Evolutionary conservation across 805 yeast genomes (phyloP), one percentile per base, ranked within the genome.

Genomic region (Sugiyamaella valdiviana): DNA sequence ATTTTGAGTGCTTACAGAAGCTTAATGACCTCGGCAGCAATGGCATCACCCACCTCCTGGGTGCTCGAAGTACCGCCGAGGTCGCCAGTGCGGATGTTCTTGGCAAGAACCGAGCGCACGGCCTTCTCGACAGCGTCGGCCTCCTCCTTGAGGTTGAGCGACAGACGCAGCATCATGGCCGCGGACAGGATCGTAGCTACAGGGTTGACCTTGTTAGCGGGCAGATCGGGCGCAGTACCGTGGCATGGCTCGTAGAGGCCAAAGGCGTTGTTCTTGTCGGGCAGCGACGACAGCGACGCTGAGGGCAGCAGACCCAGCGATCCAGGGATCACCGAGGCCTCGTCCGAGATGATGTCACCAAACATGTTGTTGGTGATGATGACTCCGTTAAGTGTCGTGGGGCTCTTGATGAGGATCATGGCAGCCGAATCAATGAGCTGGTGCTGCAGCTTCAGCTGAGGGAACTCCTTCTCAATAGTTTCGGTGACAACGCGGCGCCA

Each of bases 381-480:
- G 45, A 93, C 77, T 70, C 99, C 99, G 66, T 93, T 93, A 64
- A 93, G 78, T 58, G 82, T 82, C 39, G 90, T 84, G 61, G 99
- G 99, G 53, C 78, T 80, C 71, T 93, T 89, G 60, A 93, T 85
- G 59, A 93, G 73, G 63, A 91, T 91, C 99, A 93, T 93, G 44
- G 99, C 98, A 46, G 99, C 99, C 12, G 98, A 90, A 70, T 93
- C 99, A 61, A 93, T 91, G 68, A 93, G 78, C 74, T 93, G 99
- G 71, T 93, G 96, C 67, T 91, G 87, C 41, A 90, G 75, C 22
- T 76, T 77, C 61, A 93, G 73, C 60, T 82, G 85, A 47, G 99
- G 99, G 75, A 93, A 93, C 70, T 93, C 99, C 53, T 82, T 79
- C 52, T 75, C 71, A 57, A 93, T 84, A 41, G 90, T 85, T 62